A percentile compares a stretch with the other conserved stretches of the same genome.
These are phyloP conservation scores for Ophiognomonia clavigignenti-juglandacearum DNA, from an alignment of 2,329 filamentous ascomycete genomes.

Conservation along the genomic window DNA sequence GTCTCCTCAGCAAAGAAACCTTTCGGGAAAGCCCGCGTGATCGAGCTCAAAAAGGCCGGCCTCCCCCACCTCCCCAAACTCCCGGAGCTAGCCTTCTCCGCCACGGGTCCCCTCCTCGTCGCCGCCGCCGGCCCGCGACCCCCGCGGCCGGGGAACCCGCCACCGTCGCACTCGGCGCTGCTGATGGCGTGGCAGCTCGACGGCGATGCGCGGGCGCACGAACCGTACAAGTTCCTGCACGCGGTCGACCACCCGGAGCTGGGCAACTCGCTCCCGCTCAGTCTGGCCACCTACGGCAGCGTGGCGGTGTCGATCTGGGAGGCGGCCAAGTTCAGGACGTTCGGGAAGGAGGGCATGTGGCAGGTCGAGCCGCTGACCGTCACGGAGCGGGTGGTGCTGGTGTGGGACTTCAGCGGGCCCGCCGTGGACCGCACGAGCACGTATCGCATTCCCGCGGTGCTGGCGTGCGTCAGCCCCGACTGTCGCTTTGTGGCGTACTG, in stretches of 20 bases:
- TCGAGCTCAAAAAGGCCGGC: slow-evolving; percentile 29
- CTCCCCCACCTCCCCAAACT: slow-evolving; percentile 33
- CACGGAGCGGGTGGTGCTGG: slow-evolving; percentile 29
- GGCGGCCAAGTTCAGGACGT: slow-evolving; percentile 30
- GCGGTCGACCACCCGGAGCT: slow-evolving; percentile 30
- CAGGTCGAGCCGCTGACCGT: slow-evolving; percentile 30
- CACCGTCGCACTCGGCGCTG: slow-evolving; percentile 32
- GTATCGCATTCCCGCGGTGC: slow-evolving; percentile 34
- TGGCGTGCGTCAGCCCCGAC: slow-evolving; percentile 34
- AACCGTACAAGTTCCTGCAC: slow-evolving; percentile 31
- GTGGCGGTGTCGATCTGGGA: slow-evolving; percentile 37
- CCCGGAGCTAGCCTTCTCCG: slow-evolving; percentile 35
- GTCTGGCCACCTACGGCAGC: slow-evolving; percentile 32
- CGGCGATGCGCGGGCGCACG: slow-evolving; percentile 17
- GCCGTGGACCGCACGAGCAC: slow-evolving; percentile 32
- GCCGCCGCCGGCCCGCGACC: slow-evolving; percentile 34
- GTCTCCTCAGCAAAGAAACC: slow-evolving; percentile 31
- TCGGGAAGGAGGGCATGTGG: slow-evolving; percentile 26
- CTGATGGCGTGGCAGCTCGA: slow-evolving; percentile 35
- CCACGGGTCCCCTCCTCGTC: slow-evolving; percentile 33
- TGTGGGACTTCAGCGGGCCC: slow-evolving; percentile 32
- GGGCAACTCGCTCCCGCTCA: slow-evolving; percentile 33
- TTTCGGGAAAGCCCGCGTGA: slow-evolving; percentile 28
- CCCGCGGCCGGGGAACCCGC: slow-evolving; percentile 31
- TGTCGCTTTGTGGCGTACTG: slow-evolving; percentile 37